Evolutionary conservation across 164 flowering plant species (phyloP), one percentile per base, ranked within the genome.

Genomic region (Vitis rupestris): DNA sequence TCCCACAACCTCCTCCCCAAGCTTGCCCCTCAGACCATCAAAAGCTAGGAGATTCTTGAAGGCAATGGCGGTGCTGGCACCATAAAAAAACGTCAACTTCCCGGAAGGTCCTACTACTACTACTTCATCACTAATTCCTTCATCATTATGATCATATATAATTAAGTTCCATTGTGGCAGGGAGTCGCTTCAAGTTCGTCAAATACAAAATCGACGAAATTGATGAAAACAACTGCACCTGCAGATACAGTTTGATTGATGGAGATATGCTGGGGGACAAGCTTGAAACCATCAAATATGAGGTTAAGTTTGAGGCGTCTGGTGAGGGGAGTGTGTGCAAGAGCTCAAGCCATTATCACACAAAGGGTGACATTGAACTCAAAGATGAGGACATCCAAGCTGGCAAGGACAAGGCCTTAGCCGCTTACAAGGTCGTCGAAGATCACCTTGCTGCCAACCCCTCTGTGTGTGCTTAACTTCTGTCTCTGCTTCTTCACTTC

Each of bases 11-110:
- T 74, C 47, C 15, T 74, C 11, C 72, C 70, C 19, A 74, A 68
- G 64, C 44, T 61, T 17, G 4, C 64, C 58, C 71, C 76, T 29
- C 70, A 62, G 13, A 30, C 50, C 29, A 27, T 74, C 8, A 55
- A 68, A 60, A 59, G 69, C 15, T 23, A 51, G 15, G 69, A 57
- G 4, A 11, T 64, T 9, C 8, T 74, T 16, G 53, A 74, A 16
- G 76, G 76, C 3, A 69, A 74, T 59, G 76, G 76, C 1, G 76
- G 69, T 11, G 50, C 47, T n/a, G 76, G 76, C 12, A 61, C 48
- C 69, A 64, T 69, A 49, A 65, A 59, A 3, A 15, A 68, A 10
- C n/a, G 14, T 51, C 57, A 69, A 17, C 15, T 68, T 68, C 53
- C 44, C 64, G 3, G 55, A 74, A 11, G 76, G 72, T 64, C 10